A percentile compares a stretch with the other conserved stretches of the same genome.
Evolutionary conservation across 345 rosid species (phyloP).

Genomic region (Euclidium syriacum): DNA sequence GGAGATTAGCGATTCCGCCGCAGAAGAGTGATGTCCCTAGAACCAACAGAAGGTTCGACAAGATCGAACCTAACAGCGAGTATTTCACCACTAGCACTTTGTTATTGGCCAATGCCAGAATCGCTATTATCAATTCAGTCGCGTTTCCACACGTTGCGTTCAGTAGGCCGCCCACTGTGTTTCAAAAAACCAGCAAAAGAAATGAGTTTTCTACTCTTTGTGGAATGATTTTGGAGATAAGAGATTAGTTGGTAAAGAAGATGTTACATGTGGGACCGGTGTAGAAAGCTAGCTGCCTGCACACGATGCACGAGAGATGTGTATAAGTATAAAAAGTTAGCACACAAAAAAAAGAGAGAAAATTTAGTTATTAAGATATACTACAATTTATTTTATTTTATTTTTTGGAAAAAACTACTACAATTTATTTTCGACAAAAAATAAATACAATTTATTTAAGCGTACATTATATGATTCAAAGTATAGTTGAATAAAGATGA

Average conservation of each 20-base stretch:
- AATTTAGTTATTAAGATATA: not conserved
- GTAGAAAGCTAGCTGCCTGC: constrained; percentile 85
- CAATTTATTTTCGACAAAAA: too few relatives aligned
- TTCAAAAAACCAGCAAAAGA: not conserved
- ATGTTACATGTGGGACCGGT: constrained; percentile 89
- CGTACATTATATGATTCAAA: not conserved
- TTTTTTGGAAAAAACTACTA: too few relatives aligned
- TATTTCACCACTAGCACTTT: constrained; percentile 75
- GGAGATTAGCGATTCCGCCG: constrained; percentile 80
- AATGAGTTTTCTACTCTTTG: not conserved
- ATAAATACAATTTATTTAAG: too few relatives aligned
- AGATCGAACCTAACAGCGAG: constrained; percentile 77
- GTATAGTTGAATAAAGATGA: constrained; percentile 4
- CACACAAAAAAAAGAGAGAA: not conserved
- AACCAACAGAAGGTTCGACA: constrained; percentile 85
- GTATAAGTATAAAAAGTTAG: not conserved
- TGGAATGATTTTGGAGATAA: not conserved
- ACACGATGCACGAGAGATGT: constrained; percentile 8
- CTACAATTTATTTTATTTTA: too few relatives aligned
- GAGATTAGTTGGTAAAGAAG: constrained; percentile 1
- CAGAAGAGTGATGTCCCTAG: constrained; percentile 81
- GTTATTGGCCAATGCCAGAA: constrained; percentile 58
- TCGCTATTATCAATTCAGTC: constrained; percentile 85
- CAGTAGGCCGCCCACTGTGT: constrained; percentile 81
- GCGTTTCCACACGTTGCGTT: constrained; percentile 99